These are phyloP conservation scores for Sambucus nigra DNA, from an alignment of 129 eudicot species.

Conservation along the genomic window DNA sequence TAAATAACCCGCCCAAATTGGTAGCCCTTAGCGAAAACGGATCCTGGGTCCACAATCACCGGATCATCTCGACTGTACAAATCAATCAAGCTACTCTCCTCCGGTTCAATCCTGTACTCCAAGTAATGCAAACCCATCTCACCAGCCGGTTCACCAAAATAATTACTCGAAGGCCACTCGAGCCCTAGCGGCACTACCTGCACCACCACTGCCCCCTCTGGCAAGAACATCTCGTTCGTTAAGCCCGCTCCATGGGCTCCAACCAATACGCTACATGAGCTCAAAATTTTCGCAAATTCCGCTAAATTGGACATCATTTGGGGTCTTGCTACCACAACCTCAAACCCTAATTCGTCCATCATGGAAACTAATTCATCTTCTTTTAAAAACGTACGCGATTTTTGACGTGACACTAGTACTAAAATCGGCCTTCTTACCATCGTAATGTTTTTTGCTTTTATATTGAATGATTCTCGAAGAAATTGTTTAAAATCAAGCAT, in stretches of 20 bases:
- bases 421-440: slow-evolving; percentile 24
- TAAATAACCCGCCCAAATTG: slow-evolving; percentile 33
- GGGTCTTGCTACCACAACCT: slow-evolving; percentile 34
- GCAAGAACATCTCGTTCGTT: slow-evolving; percentile 44
- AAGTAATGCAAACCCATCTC: slow-evolving; percentile 34
- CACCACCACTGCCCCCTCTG: slow-evolving; percentile 48
- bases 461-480: slow-evolving; percentile 16
- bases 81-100: slow-evolving; percentile 37
- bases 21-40: slow-evolving; percentile 22
- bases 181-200: slow-evolving; percentile 27
- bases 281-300: slow-evolving; percentile 29
- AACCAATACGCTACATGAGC: slow-evolving; percentile 42
- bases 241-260: slow-evolving; percentile 82
- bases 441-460: slow-evolving; percentile 7
- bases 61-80: slow-evolving; percentile 33
- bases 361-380: slow-evolving; percentile 41
- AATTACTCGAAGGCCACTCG: slow-evolving; percentile 21
- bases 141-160: slow-evolving; percentile 29
- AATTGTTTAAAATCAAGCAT: slow-evolving; percentile 29
- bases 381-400: slow-evolving; percentile 37
- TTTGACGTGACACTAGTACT: slow-evolving; percentile 38
- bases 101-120: slow-evolving; percentile 30
- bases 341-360: slow-evolving; percentile 40
- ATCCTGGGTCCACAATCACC: slow-evolving; percentile 23
- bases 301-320: slow-evolving; percentile 29